Evolutionary conservation across 176 grass and related monocot genomes (phyloP).

Genomic region (Ampelocalamus luodianensis): DNA sequence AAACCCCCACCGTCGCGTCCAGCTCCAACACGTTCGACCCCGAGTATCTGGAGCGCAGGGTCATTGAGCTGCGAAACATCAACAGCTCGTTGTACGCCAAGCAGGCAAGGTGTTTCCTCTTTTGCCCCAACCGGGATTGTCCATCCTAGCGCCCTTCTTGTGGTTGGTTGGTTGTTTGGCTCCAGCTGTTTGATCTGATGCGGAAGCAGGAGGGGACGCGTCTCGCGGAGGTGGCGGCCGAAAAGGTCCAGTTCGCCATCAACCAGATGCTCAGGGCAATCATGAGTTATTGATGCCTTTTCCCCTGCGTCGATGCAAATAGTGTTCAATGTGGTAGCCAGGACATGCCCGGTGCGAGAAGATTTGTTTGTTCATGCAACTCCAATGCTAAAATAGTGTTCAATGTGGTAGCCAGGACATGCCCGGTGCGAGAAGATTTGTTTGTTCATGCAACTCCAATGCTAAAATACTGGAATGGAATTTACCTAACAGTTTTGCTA

Average conservation of each 20-base stretch:
- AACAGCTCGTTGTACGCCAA: conserved; percentile 71
- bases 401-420: too few relatives aligned
- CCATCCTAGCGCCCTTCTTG: conserved; percentile 14
- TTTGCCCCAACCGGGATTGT: conserved; percentile 23
- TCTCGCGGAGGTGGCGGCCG: conserved; percentile 55
- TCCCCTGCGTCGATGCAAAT: background rate
- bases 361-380: background rate
- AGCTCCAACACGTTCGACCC: conserved; percentile 67
- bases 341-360: too few relatives aligned
- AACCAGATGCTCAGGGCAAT: conserved; percentile 54
- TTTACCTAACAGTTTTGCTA: background rate
- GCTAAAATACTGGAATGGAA: background rate
- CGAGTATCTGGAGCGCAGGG: conserved; percentile 64
- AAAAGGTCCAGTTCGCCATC: conserved; percentile 57
- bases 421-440: too few relatives aligned
- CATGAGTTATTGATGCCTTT: conserved; percentile 41
- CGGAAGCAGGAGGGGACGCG: conserved; percentile 81
- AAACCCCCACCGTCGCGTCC: background rate
- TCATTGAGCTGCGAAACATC: conserved; percentile 65
- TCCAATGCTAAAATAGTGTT: background rate
- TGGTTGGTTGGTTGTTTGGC: conserved; percentile 1
- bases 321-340: background rate
- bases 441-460: too few relatives aligned
- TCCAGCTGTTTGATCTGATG: conserved; percentile 85
- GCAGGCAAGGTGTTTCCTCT: conserved; percentile 68